A percentile compares a stretch with the other conserved stretches of the same genome.
phyloP scores from a whole-genome alignment of 2,329 filamentous ascomycete genomes.

The Intubia oerlemansii region DNA sequence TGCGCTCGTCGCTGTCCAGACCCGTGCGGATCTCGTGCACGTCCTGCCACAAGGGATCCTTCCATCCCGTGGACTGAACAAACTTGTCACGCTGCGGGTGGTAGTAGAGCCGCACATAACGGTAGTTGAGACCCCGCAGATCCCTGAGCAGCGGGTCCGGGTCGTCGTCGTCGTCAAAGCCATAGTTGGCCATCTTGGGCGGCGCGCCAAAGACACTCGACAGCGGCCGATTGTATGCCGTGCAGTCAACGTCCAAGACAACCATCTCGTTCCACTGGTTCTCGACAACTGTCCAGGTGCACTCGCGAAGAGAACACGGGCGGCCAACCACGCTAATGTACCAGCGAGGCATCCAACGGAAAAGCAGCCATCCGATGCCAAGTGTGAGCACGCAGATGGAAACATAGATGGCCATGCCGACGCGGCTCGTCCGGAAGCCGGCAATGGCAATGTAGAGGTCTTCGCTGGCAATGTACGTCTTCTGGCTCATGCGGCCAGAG shows the following conservation, averaged over 20 bases:
- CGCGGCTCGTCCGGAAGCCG: conserved; percentile 59
- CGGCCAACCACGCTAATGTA: conserved; percentile 56
- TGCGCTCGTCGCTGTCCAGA: conserved; percentile 75
- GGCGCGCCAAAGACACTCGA: conserved; percentile 45
- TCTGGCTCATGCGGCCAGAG: conserved; percentile 55
- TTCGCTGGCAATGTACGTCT: conserved; percentile 81
- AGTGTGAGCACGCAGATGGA: conserved; percentile 48
- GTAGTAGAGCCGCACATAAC: conserved; percentile 84
- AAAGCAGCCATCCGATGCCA: conserved; percentile 63
- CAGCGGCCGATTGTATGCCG: conserved; percentile 29
- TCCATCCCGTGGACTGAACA: conserved; percentile 72
- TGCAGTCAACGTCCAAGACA: conserved; percentile 43
- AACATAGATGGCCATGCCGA: conserved; percentile 49
- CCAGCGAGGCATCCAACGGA: conserved; percentile 83
- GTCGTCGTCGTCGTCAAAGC: conserved; percentile 19
- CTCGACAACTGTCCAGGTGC: conserved; percentile 81
- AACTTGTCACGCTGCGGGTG: conserved; percentile 83
- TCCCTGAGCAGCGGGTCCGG: conserved; percentile 57
- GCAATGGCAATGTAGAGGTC: conserved; percentile 87
- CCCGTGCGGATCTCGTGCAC: conserved; percentile 54
- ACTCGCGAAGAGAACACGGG: conserved; percentile 46
- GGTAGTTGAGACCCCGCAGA: conserved; percentile 68
- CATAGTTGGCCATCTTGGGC: conserved; percentile 26
- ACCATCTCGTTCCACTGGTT: conserved; percentile 93
- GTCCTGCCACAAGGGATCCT: conserved; percentile 74